A percentile compares a stretch with the other conserved stretches of the same genome.
These are phyloP conservation scores for Saccharomyces uvarum DNA, from an alignment of 1,139 yeast species.

Conservation along the genomic window DNA sequence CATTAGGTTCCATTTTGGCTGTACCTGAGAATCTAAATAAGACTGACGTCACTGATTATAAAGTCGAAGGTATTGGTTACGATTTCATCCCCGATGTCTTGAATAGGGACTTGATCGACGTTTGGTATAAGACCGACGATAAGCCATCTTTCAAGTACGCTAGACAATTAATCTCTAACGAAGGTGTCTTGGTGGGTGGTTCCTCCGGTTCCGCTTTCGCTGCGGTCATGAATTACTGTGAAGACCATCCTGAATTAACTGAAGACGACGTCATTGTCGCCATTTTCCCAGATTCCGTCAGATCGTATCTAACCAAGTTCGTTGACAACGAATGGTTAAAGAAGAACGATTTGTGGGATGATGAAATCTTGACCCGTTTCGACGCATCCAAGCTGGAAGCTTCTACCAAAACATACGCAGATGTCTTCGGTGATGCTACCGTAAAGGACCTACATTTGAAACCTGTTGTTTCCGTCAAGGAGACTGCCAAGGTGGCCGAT, in stretches of 20 bases:
- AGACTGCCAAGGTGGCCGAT: conserved; percentile 52
- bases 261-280: conserved; percentile 74
- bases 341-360: conserved; percentile 59
- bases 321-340: conserved; percentile 92
- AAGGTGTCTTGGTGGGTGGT: conserved; percentile 84
- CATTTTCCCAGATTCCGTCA: conserved; percentile 79
- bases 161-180: conserved; percentile 75
- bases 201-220: conserved; percentile 81
- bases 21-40: conserved; percentile 68
- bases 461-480: conserved; percentile 72
- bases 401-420: conserved; percentile 19
- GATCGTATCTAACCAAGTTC: conserved; percentile 81
- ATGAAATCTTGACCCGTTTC: conserved; percentile 40
- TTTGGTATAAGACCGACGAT: conserved; percentile 85
- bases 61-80: conserved; percentile 89
- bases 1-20: conserved; percentile 80
- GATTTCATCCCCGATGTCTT: conserved; percentile 82
- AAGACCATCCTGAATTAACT: conserved; percentile 50
- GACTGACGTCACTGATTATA: conserved; percentile 49
- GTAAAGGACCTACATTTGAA: conserved; percentile 68
- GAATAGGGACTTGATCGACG: conserved; percentile 57
- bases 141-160: conserved; percentile 74
- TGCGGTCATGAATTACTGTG: conserved; percentile 67
- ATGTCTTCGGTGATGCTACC: conserved; percentile 50
- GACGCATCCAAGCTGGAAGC: conserved; percentile 14